Evolutionary conservation across 768 basidiomycete species (phyloP), one percentile per base, ranked within the genome.

Genomic region (Hygrocybe punicea): DNA sequence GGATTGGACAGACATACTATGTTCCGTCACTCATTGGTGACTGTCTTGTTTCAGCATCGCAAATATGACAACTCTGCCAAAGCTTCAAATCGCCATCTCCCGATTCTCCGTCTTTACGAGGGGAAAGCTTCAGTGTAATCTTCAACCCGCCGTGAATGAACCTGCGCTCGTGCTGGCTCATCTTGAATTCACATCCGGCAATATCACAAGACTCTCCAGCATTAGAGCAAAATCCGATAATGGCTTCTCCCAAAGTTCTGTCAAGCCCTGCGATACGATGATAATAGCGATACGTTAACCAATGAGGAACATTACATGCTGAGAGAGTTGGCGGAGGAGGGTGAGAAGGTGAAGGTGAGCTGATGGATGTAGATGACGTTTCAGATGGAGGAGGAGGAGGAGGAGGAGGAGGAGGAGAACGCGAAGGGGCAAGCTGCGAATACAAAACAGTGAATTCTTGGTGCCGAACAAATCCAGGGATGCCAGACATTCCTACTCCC

Each of bases 401-500:
- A 8, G 17, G 23, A 19, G 33, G 9, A 37, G 53, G 14, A 46
- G 39, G 49, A 21, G 46, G 49, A n/a, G n/a, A n/a, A n/a, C n/a
- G n/a, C 11, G 64, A 58, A 1, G 71, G 67, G 2, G 73, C 67
- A 55, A 81, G 76, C 47, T 73, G 69, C 13, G 79, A 77, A 49
- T 79, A 76, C 6, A 86, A 67, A 7, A 84, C 71, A 1, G 79
- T 79, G 17, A 87, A 67, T 40, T 72, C 76, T 62, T 89, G 86
- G 44, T 85, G 83, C 21, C 80, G 68, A 17, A 82, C 69, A 56
- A 88, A 87, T 11, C 83, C 84, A 2, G 60, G 42, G 4, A 75
- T 69, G 8, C 82, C 84, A 6, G 68, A 65, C 80, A 87, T 79
- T 5, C 77, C 78, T 14, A 65, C 70, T 6, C 73, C 79, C 45